Conservation (phyloP, 2,329 filamentous ascomycete species). For the Fusarium scirpi region DNA sequence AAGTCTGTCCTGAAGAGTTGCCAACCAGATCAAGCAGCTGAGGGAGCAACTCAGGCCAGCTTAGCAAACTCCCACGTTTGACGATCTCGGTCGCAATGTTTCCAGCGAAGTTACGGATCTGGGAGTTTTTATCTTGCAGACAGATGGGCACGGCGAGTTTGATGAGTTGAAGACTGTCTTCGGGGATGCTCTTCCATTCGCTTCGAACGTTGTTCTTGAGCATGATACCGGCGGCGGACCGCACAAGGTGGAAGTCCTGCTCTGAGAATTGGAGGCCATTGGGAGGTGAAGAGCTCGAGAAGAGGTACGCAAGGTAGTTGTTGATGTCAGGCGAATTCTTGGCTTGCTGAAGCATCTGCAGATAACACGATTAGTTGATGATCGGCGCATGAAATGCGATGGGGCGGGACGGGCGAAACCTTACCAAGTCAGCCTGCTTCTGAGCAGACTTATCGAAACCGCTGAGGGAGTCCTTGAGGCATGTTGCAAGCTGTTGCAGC, state of each 20-base stretch:
- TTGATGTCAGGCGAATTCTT: slow-evolving; percentile 92
- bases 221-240: slow-evolving; percentile 91
- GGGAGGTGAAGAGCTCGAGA: slow-evolving; percentile 76
- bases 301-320: slow-evolving; percentile 95
- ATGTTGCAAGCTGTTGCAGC: slow-evolving; percentile 88
- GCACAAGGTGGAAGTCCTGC: slow-evolving; percentile 78
- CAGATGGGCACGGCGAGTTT: slow-evolving; percentile 82
- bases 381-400: slow-evolving; percentile 28
- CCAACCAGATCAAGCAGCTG: slow-evolving; percentile 83
- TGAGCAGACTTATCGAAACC: slow-evolving; percentile 82
- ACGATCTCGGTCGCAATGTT: slow-evolving; percentile 96
- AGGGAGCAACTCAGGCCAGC: slow-evolving; percentile 90
- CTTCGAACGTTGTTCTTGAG: slow-evolving; percentile 92
- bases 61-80: slow-evolving; percentile 83
- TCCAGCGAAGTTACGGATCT: slow-evolving; percentile 90
- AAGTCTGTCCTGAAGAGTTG: slow-evolving; percentile 75
- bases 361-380: slow-evolving; percentile 38
- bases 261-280: slow-evolving; percentile 69
- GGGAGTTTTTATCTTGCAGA: slow-evolving; percentile 82
- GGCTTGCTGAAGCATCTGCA: slow-evolving; percentile 91
- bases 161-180: slow-evolving; percentile 79
- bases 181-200: slow-evolving; percentile 80
- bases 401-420: slow-evolving; percentile 47
- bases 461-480: slow-evolving; percentile 91
- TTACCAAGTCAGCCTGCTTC: slow-evolving; percentile 89